Evolutionary conservation across 768 basidiomycete genomes (phyloP).

Genomic region (Kwoniella mangroviensis): DNA sequence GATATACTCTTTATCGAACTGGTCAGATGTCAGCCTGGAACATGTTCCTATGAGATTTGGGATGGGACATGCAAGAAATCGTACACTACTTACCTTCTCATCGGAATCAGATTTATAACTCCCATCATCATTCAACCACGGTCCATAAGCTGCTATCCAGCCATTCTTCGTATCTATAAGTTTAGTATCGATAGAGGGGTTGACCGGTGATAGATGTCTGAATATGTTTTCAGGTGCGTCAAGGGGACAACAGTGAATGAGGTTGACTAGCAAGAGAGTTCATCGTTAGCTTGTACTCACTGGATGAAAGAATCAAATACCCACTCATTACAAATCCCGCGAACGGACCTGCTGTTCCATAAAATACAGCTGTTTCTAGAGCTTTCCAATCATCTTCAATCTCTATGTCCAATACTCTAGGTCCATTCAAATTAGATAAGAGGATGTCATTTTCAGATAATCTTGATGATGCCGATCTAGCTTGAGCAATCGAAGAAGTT

Average conservation of each 20-base stretch:
- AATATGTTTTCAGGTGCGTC: constrained; percentile 38
- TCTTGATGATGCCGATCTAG: background rate
- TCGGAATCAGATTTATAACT: constrained; percentile 35
- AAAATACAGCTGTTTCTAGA: background rate
- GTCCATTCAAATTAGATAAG: constrained; percentile 24
- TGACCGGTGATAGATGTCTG: constrained; percentile 31
- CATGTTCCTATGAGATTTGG: too few species aligned
- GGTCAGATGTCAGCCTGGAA: background rate
- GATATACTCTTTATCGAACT: constrained; percentile 43
- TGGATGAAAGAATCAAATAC: background rate
- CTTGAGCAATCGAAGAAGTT: background rate
- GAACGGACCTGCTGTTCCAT: constrained; percentile 6
- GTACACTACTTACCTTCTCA: constrained; percentile 30
- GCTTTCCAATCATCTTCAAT: constrained; percentile 27
- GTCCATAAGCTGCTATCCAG: constrained; percentile 42
- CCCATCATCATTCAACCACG: constrained; percentile 39
- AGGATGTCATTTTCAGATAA: background rate
- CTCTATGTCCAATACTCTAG: constrained; percentile 30
- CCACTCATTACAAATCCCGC: constrained; percentile 32
- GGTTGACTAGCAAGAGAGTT: constrained; percentile 30
- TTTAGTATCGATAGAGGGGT: background rate
- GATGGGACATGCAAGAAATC: too few species aligned
- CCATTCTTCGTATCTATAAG: constrained; percentile 16
- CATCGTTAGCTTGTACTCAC: too few species aligned
- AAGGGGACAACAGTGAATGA: constrained; percentile 39